Conservation (phyloP, 2,329 filamentous ascomycete genomes). For the Trichophyton simii region DNA sequence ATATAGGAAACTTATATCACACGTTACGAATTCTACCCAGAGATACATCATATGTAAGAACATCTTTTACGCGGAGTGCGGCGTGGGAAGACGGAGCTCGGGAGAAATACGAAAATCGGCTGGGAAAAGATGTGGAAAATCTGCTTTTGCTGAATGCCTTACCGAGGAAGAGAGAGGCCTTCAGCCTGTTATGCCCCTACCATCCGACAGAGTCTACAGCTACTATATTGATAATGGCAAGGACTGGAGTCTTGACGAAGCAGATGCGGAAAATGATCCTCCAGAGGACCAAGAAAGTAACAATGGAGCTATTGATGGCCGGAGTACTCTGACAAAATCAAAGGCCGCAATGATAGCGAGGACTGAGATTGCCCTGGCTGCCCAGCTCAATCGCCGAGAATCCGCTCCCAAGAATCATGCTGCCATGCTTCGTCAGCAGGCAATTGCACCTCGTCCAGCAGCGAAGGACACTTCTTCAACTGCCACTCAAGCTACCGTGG, state of each 20-base stretch:
- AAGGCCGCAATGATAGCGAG: slow-evolving; percentile 22
- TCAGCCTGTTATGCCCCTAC: slow-evolving; percentile 35
- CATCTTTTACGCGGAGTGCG: slow-evolving; percentile 34
- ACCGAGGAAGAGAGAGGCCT: slow-evolving; percentile 35
- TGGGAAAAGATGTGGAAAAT: slow-evolving; percentile 35
- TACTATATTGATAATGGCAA: slow-evolving; percentile 30
- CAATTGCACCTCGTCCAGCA: slow-evolving; percentile 23
- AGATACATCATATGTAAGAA: slow-evolving; percentile 30
- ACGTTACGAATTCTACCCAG: slow-evolving; percentile 26
- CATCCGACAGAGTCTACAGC: slow-evolving; percentile 34
- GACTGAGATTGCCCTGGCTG: slow-evolving; percentile 30
- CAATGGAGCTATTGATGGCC: slow-evolving; percentile 19
- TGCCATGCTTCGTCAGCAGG: slow-evolving; percentile 36
- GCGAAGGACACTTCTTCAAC: slow-evolving; percentile 12
- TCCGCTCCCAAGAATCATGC: slow-evolving; percentile 32
- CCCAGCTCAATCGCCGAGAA: slow-evolving; percentile 29
- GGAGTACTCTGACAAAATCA: slow-evolving; percentile 17
- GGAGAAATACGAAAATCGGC: slow-evolving; percentile 31
- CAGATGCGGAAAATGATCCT: slow-evolving; percentile 14
- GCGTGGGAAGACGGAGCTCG: slow-evolving; percentile 32
- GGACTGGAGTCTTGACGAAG: slow-evolving; percentile 28
- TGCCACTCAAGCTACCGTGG: slow-evolving; percentile 9
- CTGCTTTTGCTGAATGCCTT: slow-evolving; percentile 35
- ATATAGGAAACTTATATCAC: slow-evolving; percentile 24
- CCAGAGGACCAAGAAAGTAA: slow-evolving; percentile 16